Evolutionary conservation across 1,284 basidiomycete genomes (phyloP).

Genomic region (Naganishia sp.): DNA sequence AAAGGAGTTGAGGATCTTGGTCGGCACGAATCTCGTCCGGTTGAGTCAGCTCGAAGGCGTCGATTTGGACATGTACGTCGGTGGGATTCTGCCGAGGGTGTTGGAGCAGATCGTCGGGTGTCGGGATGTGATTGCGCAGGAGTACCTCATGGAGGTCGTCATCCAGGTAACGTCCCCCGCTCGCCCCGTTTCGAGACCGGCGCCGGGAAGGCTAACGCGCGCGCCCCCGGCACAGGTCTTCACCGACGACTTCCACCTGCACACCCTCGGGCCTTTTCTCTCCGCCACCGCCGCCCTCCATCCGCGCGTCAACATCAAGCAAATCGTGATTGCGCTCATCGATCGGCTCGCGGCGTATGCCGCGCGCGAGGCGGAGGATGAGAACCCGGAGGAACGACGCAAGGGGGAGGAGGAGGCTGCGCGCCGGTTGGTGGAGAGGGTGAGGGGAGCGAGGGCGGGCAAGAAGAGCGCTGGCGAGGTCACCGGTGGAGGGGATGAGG

Average conservation of each 20-base stretch:
- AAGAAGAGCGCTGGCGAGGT: neutral
- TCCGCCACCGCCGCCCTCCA: conserved; percentile 90
- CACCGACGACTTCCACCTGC: conserved; percentile 92
- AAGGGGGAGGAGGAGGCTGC: conserved; percentile 87
- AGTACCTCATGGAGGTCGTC: conserved; percentile 97
- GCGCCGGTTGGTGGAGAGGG: conserved; percentile 76
- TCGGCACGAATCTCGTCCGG: conserved; percentile 92
- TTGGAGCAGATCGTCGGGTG: conserved; percentile 94
- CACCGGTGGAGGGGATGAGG: neutral
- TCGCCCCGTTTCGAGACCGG: no score
- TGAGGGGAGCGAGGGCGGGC: conserved; percentile 61
- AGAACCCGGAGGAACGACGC: conserved; percentile 87
- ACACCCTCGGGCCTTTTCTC: conserved; percentile 87
- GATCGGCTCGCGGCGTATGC: conserved; percentile 93
- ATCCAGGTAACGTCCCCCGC: conserved; percentile 67
- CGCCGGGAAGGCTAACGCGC: no score
- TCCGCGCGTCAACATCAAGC: conserved; percentile 94
- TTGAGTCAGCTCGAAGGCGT: conserved; percentile 91
- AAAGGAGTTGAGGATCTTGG: conserved; percentile 85
- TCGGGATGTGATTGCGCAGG: conserved; percentile 95
- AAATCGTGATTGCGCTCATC: conserved; percentile 91
- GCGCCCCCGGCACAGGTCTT: conserved; percentile 63
- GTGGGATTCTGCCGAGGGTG: conserved; percentile 79
- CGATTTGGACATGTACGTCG: conserved; percentile 83
- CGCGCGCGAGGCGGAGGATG: conserved; percentile 87